phyloP scores from a whole-genome alignment of 306 rosid genomes.

The Fagus sylvatica region DNA sequence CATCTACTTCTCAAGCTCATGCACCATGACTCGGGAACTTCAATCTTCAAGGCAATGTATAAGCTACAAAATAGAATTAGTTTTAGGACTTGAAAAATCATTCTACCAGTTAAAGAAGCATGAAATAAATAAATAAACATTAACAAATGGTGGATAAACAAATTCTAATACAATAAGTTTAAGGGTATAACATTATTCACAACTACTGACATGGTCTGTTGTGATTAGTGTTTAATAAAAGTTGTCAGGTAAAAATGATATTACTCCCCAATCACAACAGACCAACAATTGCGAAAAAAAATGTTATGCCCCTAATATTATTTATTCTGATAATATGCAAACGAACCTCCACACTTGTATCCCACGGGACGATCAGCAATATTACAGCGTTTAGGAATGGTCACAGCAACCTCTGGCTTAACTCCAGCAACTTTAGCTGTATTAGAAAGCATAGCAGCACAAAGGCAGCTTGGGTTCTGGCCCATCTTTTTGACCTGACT shows the following conservation, averaged over 20 bases:
- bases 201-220: too few relatives aligned
- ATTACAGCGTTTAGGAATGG: conserved; percentile 58
- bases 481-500: conserved; percentile 43
- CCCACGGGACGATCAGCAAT: conserved; percentile 46
- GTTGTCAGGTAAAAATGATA: too few relatives aligned
- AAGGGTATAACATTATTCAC: too few relatives aligned
- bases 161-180: too few relatives aligned
- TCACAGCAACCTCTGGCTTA: conserved; percentile 47
- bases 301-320: too few relatives aligned
- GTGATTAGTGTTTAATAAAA: too few relatives aligned
- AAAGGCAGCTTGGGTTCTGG: conserved; percentile 47
- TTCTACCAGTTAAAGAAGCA: neutral
- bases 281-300: too few relatives aligned
- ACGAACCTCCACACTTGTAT: conserved; percentile 54
- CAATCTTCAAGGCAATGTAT: conserved; percentile 46
- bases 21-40: neutral
- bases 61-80: conserved; percentile 27
- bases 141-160: neutral
- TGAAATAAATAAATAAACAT: neutral
- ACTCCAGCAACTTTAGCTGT: conserved; percentile 41
- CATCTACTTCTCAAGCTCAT: neutral
- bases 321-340: neutral
- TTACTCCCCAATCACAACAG: too few relatives aligned
- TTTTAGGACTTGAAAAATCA: neutral
- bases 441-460: conserved; percentile 47